These are phyloP conservation scores for Neurospora intermedia DNA, from an alignment of 495 filamentous ascomycete species.

Conservation along the genomic window DNA sequence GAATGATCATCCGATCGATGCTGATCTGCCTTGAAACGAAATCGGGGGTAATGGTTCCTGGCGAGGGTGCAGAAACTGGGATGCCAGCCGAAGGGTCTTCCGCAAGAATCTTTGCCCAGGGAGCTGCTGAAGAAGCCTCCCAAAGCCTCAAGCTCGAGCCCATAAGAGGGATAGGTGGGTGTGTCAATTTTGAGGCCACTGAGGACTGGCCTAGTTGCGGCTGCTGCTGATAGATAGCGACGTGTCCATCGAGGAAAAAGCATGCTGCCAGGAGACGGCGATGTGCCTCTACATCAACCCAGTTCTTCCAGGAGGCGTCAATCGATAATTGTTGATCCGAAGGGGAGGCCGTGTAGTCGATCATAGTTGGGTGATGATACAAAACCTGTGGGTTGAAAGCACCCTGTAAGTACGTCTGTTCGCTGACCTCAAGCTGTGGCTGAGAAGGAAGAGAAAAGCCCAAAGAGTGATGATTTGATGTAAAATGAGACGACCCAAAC, in stretches of 20 bases:
- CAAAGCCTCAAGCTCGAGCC: slow-evolving; percentile 27
- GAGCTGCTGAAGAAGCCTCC: slow-evolving; percentile 25
- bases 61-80: slow-evolving; percentile 13
- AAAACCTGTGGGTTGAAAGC: slow-evolving; percentile 30
- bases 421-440: slow-evolving; percentile 10
- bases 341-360: slow-evolving; percentile 15
- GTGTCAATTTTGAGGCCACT: slow-evolving; percentile 14
- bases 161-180: slow-evolving; percentile 28
- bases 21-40: slow-evolving; percentile 13
- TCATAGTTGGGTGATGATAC: slow-evolving; percentile 17
- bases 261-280: slow-evolving; percentile 40
- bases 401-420: slow-evolving; percentile 36
- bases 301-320: slow-evolving; percentile 33
- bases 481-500: slow-evolving; percentile 22
- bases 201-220: slow-evolving; percentile 22
- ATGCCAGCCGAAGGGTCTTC: slow-evolving; percentile 17
- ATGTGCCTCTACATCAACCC: slow-evolving; percentile 36
- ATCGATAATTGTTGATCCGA: slow-evolving; percentile 18
- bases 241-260: slow-evolving; percentile 41
- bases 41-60: slow-evolving; percentile 23
- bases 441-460: slow-evolving; percentile 11
- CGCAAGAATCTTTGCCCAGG: slow-evolving; percentile 21
- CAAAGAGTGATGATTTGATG: slow-evolving; percentile 10
- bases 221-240: slow-evolving; percentile 39
- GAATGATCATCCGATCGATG: slow-evolving; percentile 28